A percentile compares a stretch with the other conserved stretches of the same genome.
Conservation (phyloP, 805 yeast genomes). For the Metschnikowia bowlesiae region DNA sequence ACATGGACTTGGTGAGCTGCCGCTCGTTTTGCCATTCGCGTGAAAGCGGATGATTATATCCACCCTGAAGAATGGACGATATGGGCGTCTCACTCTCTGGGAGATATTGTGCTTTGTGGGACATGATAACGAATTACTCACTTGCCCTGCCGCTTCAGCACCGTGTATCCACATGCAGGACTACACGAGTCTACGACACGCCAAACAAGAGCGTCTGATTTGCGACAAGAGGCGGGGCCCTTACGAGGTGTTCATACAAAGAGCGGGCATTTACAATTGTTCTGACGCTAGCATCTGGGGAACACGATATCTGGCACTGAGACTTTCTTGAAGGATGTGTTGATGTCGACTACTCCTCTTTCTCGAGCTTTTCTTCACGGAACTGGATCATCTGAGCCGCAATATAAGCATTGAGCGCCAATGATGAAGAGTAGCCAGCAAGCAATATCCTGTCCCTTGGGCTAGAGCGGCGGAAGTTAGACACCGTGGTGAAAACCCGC, state of each 20-base stretch:
- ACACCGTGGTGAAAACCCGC: conserved; percentile 38
- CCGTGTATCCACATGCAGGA: background rate
- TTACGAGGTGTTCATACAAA: no score
- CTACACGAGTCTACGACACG: no score
- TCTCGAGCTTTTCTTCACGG: conserved; percentile 8
- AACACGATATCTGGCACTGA: no score
- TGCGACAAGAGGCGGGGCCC: no score
- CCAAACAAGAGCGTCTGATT: no score
- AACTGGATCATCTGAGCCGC: conserved; percentile 30
- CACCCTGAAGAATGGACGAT: conserved; percentile 83
- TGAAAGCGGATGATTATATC: conserved; percentile 84
- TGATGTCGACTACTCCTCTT: background rate
- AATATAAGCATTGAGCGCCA: conserved; percentile 30
- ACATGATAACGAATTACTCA: conserved; percentile 29
- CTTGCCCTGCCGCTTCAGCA: no score
- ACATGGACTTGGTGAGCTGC: conserved; percentile 79
- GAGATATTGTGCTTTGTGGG: conserved; percentile 69
- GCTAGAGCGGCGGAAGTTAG: conserved; percentile 24
- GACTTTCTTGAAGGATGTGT: no score
- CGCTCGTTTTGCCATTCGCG: conserved; percentile 91
- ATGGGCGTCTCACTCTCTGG: conserved; percentile 52
- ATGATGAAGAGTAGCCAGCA: conserved; percentile 35
- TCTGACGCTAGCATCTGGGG: no score
- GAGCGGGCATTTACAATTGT: no score
- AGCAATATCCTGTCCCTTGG: conserved; percentile 31